Evolutionary conservation across 345 rosid genomes (phyloP).

Genomic region (Syzygium aqueum): DNA sequence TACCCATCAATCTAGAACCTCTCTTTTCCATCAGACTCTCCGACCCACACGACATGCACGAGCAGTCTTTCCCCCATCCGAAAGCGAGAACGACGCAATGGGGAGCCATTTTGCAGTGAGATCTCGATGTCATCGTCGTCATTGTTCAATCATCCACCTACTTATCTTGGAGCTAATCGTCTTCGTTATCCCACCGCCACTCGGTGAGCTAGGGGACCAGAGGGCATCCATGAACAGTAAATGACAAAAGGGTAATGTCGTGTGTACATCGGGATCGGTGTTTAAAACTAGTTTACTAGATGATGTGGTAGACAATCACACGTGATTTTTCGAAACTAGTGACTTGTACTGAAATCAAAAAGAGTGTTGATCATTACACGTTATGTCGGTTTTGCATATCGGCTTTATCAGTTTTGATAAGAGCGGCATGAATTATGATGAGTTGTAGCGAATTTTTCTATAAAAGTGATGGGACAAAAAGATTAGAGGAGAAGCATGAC

Average conservation of each 20-base stretch:
- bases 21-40: neutral
- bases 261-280: neutral
- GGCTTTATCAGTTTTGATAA: neutral
- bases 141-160: neutral
- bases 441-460: neutral
- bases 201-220: neutral
- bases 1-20: neutral
- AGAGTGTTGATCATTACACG: neutral
- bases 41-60: neutral
- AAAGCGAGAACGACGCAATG: neutral
- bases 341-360: too few relatives aligned
- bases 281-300: neutral
- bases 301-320: rapidly evolving
- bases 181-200: neutral
- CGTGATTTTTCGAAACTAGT: neutral
- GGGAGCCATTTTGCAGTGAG: neutral
- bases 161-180: neutral
- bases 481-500: neutral
- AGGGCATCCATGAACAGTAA: neutral
- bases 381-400: neutral
- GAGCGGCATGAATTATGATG: neutral
- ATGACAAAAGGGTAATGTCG: neutral
- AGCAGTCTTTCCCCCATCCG: neutral
- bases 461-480: neutral
- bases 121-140: neutral